phyloP scores from a whole-genome alignment of 306 rosid species.

The Pachyrhizus erosus region DNA sequence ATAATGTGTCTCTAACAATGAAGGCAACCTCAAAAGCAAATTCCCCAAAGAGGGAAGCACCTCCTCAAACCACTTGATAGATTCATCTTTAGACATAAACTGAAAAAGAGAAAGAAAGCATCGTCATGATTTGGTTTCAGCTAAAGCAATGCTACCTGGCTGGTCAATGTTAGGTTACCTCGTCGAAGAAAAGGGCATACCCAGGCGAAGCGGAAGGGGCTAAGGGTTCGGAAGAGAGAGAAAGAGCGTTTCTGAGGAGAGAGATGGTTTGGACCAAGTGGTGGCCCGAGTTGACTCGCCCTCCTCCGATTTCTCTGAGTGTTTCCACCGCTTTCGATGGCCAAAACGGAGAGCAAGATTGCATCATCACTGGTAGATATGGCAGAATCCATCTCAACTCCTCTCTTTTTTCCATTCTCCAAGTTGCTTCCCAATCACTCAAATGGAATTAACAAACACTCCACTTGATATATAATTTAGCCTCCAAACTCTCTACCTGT shows the following conservation, averaged over 20 bases:
- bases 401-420: constrained; percentile 64
- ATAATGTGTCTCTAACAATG: constrained; percentile 80
- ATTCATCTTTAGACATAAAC: constrained; percentile 68
- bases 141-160: no score
- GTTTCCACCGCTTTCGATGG: constrained; percentile 70
- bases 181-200: constrained; percentile 77
- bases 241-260: constrained; percentile 61
- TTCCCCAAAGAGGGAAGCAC: constrained; percentile 75
- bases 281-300: constrained; percentile 62
- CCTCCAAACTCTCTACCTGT: no score
- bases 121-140: no score
- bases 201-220: constrained; percentile 61
- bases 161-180: constrained; percentile 51
- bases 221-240: constrained; percentile 53
- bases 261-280: constrained; percentile 62
- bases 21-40: constrained; percentile 77
- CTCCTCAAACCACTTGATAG: constrained; percentile 70
- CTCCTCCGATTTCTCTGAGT: constrained; percentile 58
- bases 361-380: constrained; percentile 61
- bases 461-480: no score
- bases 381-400: constrained; percentile 75
- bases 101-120: constrained; percentile 41
- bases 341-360: constrained; percentile 72
- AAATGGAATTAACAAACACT: no score
- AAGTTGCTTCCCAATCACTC: no score